Evolutionary conservation across 1,284 basidiomycete genomes (phyloP), one percentile per base, ranked within the genome.

Genomic region (Puccinia triticina): DNA sequence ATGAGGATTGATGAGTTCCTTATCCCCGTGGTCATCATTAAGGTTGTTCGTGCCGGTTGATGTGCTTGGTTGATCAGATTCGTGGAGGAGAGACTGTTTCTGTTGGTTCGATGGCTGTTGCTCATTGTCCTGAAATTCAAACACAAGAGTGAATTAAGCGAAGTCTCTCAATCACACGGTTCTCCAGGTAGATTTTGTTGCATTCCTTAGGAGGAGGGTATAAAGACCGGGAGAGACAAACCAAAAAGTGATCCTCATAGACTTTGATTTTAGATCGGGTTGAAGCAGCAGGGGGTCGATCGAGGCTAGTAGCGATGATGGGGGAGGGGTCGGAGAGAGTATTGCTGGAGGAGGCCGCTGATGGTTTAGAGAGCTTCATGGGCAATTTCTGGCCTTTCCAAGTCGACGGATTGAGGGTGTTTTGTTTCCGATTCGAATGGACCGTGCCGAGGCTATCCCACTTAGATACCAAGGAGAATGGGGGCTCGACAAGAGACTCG

Each of bases 381-480:
- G 77, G 77, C n/a, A 80, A 26, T 61, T 80, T 80, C 55, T 80
- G 77, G 50, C 77, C 77, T 37, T 71, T 80, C 77, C 77, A 80
- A 26, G 67, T 32, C 0, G 67, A 67, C 40, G 67, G 67, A 46
- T 72, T 69, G 18, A 73, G 46, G 23, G 57, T 72, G 43, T 80
- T 80, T 48, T 80, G 67, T 46, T 61, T 71, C 7, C 55, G 46
- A 26, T 72, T 80, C 21, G 61, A 71, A 21, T 55, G 48, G 18
- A 80, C 77, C n/a, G 77, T 80, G 11, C 77, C 77, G 29, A 80
- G 23, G 34, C 67, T 66, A 55, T 78, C 77, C 77, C 77, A 78
- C 23, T 50, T 61, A 29, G 77, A 32, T 46, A 78, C 61, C 48
- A 67, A 43, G n/a, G 74, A 76, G 43, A 57, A 76, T 2, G 74